Percentiles rank a stretch among this genome's conserved stretches.
These are phyloP conservation scores for Eimeria tenella DNA, from an alignment of 169 alveolate species.

Conservation along the genomic window DNA sequence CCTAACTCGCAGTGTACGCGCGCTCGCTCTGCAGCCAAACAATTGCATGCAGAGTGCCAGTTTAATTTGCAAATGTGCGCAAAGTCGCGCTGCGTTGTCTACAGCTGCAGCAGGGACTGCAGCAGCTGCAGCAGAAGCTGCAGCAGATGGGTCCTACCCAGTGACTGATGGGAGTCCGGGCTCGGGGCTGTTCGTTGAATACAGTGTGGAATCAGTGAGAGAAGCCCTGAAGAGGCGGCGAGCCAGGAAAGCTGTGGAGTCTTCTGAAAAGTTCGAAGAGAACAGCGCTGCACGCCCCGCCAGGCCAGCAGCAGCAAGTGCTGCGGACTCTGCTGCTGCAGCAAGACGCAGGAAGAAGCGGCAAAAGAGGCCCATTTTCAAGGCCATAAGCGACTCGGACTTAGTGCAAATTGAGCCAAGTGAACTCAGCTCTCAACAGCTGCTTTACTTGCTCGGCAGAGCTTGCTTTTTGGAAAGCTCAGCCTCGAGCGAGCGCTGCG, in stretches of 20 bases:
- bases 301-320: neutral
- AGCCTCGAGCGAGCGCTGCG: neutral
- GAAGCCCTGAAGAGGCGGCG: neutral
- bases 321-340: neutral
- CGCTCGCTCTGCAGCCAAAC: too few species aligned
- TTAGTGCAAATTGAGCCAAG: neutral
- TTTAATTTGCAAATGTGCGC: too few species aligned
- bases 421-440: neutral
- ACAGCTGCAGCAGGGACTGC: neutral
- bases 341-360: neutral
- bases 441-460: constrained; percentile 15
- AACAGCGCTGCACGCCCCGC: neutral
- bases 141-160: constrained; percentile 5
- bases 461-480: neutral
- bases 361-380: neutral
- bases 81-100: neutral
- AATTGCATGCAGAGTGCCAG: too few species aligned
- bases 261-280: neutral
- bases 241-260: neutral
- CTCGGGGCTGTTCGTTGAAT: constrained; percentile 2
- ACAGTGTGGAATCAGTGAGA: constrained; percentile 26
- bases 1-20: too few species aligned
- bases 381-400: neutral
- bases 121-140: neutral
- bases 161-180: neutral